Evolutionary conservation across 768 basidiomycete species (phyloP).

Genomic region (Naganishia kalamii): DNA sequence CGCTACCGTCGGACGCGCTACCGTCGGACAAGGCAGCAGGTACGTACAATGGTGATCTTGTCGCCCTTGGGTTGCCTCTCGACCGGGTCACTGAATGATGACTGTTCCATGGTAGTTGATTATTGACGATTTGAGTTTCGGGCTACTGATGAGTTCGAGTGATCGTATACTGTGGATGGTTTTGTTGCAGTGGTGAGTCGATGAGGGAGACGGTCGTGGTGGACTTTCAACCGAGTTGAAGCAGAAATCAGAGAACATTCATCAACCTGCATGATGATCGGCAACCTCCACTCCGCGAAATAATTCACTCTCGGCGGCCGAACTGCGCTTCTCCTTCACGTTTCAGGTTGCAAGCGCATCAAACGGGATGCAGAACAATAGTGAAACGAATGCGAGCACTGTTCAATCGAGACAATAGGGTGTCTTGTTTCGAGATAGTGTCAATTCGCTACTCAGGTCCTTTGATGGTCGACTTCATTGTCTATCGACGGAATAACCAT

Average conservation of each 20-base stretch:
- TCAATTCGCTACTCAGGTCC: background rate
- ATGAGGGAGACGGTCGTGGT: no score
- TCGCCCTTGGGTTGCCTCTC: conserved; percentile 23
- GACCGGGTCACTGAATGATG: conserved; percentile 13
- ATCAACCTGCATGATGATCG: no score
- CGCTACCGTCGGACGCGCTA: background rate
- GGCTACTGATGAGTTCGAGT: no score
- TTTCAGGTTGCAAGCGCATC: background rate
- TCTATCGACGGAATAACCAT: background rate
- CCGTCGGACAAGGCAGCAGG: background rate
- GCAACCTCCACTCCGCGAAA: no score
- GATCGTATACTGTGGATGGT: no score
- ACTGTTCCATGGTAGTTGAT: conserved; percentile 2
- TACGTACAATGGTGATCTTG: conserved; percentile 43
- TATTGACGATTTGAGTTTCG: background rate
- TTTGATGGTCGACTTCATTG: background rate
- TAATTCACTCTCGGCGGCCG: no score
- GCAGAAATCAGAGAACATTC: no score
- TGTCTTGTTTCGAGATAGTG: background rate
- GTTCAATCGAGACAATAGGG: background rate
- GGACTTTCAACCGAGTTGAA: no score
- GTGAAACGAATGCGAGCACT: background rate
- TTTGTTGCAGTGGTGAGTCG: no score
- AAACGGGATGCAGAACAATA: background rate
- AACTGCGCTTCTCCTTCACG: background rate